These are phyloP conservation scores for Nidularia pulvinata DNA, from an alignment of 768 basidiomycete species.

Conservation along the genomic window DNA sequence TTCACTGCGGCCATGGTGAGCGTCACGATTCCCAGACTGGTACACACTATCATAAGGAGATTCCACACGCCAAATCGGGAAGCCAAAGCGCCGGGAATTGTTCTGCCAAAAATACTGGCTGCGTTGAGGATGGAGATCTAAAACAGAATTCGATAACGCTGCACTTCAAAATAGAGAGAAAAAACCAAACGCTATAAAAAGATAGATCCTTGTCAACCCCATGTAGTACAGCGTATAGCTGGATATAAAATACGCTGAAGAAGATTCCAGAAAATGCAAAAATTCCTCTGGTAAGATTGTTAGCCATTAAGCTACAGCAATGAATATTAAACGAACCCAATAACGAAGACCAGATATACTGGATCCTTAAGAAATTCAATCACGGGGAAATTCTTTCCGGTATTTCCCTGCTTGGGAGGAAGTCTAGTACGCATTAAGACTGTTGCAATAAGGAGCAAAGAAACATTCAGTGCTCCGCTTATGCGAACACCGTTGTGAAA, in stretches of 20 bases:
- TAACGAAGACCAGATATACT: constrained; percentile 39
- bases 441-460: constrained; percentile 31
- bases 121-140: constrained; percentile 56
- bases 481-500: constrained; percentile 53
- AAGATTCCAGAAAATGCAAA: constrained; percentile 36
- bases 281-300: constrained; percentile 15
- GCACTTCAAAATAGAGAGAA: not conserved
- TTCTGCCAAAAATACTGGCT: constrained; percentile 42
- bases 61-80: constrained; percentile 37
- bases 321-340: constrained; percentile 25
- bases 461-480: constrained; percentile 39
- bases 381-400: constrained; percentile 18
- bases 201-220: constrained; percentile 44
- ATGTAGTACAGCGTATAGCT: constrained; percentile 49
- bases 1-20: constrained; percentile 41
- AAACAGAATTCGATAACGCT: not conserved
- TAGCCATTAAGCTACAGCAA: not conserved
- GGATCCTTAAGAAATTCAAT: constrained; percentile 37
- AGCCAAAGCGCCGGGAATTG: constrained; percentile 41
- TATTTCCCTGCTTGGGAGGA: constrained; percentile 26
- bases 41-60: constrained; percentile 29
- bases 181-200: constrained; percentile 47
- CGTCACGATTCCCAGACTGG: constrained; percentile 28
- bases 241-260: constrained; percentile 57
- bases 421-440: constrained; percentile 41